Base-by-base conservation (phyloP, 2,329 filamentous ascomycete species). In the Penicillium sclerotiorum region DNA sequence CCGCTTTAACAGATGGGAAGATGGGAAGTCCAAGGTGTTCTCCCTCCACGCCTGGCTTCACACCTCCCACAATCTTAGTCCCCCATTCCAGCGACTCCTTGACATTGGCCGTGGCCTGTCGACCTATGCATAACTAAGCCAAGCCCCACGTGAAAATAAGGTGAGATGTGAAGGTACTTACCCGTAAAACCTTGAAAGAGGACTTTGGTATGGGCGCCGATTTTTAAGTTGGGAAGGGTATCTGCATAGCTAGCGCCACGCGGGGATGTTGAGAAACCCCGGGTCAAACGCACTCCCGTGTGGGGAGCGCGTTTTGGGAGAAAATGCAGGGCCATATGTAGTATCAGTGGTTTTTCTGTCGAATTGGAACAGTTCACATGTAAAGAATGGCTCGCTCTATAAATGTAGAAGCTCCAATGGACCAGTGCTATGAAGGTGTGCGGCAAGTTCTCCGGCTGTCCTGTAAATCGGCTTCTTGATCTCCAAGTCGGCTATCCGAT, bases 21-120 rank as follows among this genome's bases (percentile, higher is more conserved):
- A 92, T 79, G 1, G 89, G 89, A 28, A 90, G 74, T 2, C 86
- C 87, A 17, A 92, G 73, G 73, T 92, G 88, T 63, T 89, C 83
- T 40, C 84, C 84, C 49, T 83, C 80, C 41, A 85, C 82, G 3
- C 84, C 84, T 1, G 88, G 89, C 45, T 83, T 89, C 15, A 91
- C 87, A 21, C 88, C 88, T 23, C 89, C 89, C 0, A 93, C 87
- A 51, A 93, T 85, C 30, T 89, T 87, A 32, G 89, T 92, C 11
- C 89, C 89, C 80, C 87, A 93, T 68, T 78, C 83, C 50, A 92
- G 73, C 11, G 87, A 90, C 66, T 91, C 87, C 68, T 83, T 81
- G 25, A 88, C 88, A 70, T 93, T 91, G 58, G 82, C 81, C 2
- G 88, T 92, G 9, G 88, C 71, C 57, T 73, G 71, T 62, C 62